Evolutionary conservation across 2,329 filamentous ascomycete species (phyloP), one percentile per base, ranked within the genome.

Genomic region (Penicillium sp.): DNA sequence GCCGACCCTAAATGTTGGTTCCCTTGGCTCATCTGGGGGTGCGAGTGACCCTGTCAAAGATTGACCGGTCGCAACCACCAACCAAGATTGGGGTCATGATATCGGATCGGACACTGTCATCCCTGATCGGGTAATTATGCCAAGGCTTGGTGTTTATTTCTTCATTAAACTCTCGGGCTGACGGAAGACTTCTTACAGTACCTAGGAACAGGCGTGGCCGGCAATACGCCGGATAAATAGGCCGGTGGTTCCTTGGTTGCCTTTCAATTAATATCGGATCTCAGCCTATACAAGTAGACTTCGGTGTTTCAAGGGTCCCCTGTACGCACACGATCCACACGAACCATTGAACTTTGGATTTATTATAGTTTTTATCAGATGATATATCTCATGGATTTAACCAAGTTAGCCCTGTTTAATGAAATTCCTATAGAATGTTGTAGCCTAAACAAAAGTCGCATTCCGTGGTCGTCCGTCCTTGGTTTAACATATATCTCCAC

Each of bases 1-100:
- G 52, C 52, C 52, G 52, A 54, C 47, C 44, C 35, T 43, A 43
- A 33, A 29, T 49, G 14, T 23, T n/a, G 45, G 45, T 33, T 31
- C 18, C 46, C 22, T 14, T 48, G 27, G 29, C 20, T 7, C 44
- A 31, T 47, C 26, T 22, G 37, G 51, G 45, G 45, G 25, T 40
- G 40, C 27, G 43, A 23, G n/a, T 47, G 14, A 31, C 42, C 42
- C 33, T 53, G 45, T 37, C 20, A 6, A 35, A 6, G 27, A 33
- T 9, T 18, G 7, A 7, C 12, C 45, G 45, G 29, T 48, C 45
- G 45, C 29, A 48, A 20, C 29, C 44, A 27, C 44, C 31, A 48
- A 48, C 45, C 29, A 33, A 47, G 26, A n/a, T 35, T 48, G 33
- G 7, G n/a, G n/a, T 9, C 33, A 37, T 18, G 15, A 37, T 37